phyloP scores from a whole-genome alignment of 2,329 filamentous ascomycete species.

The Xylaria hypoxylon region DNA sequence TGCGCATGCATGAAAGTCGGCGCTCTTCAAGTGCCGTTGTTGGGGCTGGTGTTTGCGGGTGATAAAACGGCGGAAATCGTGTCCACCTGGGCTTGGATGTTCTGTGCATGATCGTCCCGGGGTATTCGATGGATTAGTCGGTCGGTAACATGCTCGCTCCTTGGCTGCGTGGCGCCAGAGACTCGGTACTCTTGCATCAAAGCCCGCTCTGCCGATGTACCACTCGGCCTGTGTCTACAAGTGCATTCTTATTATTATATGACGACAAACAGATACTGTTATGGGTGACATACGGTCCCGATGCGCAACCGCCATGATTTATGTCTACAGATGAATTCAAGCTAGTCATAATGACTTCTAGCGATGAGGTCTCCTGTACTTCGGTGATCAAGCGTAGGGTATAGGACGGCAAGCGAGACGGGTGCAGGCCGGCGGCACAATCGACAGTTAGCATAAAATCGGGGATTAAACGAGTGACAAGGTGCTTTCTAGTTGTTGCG shows the following conservation, averaged over 20 bases:
- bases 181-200: constrained; percentile 29
- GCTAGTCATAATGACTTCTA: constrained; percentile 21
- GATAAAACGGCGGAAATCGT: constrained; percentile 5
- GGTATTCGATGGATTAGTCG: constrained; percentile 24
- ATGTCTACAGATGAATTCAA: constrained; percentile 21
- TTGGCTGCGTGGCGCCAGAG: constrained; percentile 20
- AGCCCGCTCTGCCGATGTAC: constrained; percentile 27
- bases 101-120: constrained; percentile 12
- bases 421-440: constrained; percentile 28
- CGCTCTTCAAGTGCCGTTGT: neutral
- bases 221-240: constrained; percentile 34
- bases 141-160: constrained; percentile 23
- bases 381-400: neutral
- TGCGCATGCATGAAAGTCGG: constrained; percentile 1
- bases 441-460: neutral
- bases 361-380: neutral
- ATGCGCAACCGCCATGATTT: constrained; percentile 32
- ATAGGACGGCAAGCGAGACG: neutral
- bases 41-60: neutral
- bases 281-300: constrained; percentile 36
- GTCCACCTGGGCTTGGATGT: constrained; percentile 18
- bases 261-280: neutral
- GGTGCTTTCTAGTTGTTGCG: neutral
- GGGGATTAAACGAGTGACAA: constrained; percentile 15
- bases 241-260: constrained; percentile 21